Base-by-base conservation (phyloP, 345 rosid genomes). In the Gossypium ekmanianum region DNA sequence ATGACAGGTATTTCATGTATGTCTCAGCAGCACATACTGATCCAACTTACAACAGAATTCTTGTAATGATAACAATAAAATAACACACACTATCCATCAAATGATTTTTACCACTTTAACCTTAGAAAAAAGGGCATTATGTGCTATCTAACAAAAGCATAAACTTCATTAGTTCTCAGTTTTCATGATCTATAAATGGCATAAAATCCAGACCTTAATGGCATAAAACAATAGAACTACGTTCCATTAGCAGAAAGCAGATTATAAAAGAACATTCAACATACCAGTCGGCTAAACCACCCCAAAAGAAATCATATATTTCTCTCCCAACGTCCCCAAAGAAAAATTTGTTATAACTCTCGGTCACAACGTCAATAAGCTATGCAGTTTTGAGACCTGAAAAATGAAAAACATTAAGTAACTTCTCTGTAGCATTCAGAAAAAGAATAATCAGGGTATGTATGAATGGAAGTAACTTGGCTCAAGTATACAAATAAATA, bases 301-400 rank as follows among this genome's bases (percentile, higher is more conserved):
- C 88, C 98, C 98, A 92, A 80, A 92, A 91, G 85, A 94, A 94
- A 73, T 94, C 97, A 81, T 94, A 92, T 79, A 77, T 84, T 83
- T 94, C 98, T 88, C 98, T 92, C 69, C 94, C 98, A 65, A 91
- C 86, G 54, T 92, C 98, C 73, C 97, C 97, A 80, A 94, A 91
- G 90, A 86, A 92, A 76, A 84, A 88, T 80, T 88, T 94, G 43
- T 94, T 92, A 72, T 92, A 92, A 84, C 98, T 88, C 76, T 84
- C 78, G 61, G 98, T 92, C 79, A 88, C 97, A 1, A 71, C 63
- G 77, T 94, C 98, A 50, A 91, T 83, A 77, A 94, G 98, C 68
- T 54, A 83, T 94, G 98, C 74, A 94, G 91, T 84, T 94, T 90
- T 52, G 98, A 94, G 77, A 92, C 89, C 98, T 92, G 86, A 79